Base-by-base conservation (phyloP, 2,329 filamentous ascomycete genomes). In the Aspergillus spinulosporus region DNA sequence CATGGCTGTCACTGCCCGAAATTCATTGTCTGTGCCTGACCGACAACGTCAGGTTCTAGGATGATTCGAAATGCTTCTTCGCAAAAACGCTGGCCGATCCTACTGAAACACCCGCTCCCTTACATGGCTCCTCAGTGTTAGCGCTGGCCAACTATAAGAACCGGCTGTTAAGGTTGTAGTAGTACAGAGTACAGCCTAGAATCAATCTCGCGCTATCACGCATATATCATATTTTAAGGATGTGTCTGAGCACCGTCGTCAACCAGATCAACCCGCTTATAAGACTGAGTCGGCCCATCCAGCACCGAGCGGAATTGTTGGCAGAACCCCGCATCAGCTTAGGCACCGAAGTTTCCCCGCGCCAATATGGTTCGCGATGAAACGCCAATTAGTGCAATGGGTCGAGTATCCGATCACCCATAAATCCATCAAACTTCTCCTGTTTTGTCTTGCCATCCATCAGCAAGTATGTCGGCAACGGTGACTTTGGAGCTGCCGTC, bases 1-100 rank as follows among this genome's bases (percentile, higher is more conserved):
- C 50, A 57, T 48, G 49, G 50, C 45, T 45, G 36, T 48, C 49
- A 49, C 45, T 53, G 51, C 49, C 55, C 49, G 43, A 57, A 57
- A 49, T 44, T 48, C 44, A 48, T 46, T 46, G 31, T 52, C 47
- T 36, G 46, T 53, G 50, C 55, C 55, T 57, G 49, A 57, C 43
- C 50, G n/a, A 39, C 21, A 21, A 21, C 21, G 21, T 21, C 21
- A 21, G 21, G 50, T 52, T 52, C 50, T 26, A 5, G 43, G 50
- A 52, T 47, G 31, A 21, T 52, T 52, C 34, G 34, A 47, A 50
- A 52, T 40, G 50, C 40, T 47, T 52, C 50, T 31, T 52, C 43
- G 43, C 50, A 28, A 52, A 52, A 32, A 43, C 46, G 31, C 12
- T 40, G 32, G 50, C 50, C 36, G 32, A 47, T 47, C 34, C 9